Evolutionary conservation across 2,329 filamentous ascomycete species (phyloP), one percentile per base, ranked within the genome.

Genomic region (Colletotrichum tamarilloi): DNA sequence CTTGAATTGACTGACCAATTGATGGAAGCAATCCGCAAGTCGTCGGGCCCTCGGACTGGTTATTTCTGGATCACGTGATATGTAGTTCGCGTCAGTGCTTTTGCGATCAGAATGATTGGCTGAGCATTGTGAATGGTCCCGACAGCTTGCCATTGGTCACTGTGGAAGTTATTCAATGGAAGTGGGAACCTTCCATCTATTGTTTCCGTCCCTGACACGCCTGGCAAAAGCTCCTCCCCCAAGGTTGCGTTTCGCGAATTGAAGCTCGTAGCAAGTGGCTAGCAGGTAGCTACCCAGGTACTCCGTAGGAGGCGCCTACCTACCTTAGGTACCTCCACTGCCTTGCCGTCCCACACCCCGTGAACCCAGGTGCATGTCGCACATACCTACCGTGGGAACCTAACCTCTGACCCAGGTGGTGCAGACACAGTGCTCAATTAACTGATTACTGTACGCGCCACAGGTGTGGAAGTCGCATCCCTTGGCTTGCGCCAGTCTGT

Each of bases 381-480:
- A 4, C 12, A 19, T 57, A 19, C 55, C 26, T 14, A n/a, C 22
- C 38, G 38, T 42, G 38, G 38, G 16, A 42, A 49, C 19, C 42
- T 49, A 19, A 49, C 42, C 42, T 49, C n/a, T 7, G 19, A 49
- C 42, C 42, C 42, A 9, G 30, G 30, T 19, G 19, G 6, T 38
- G 7, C 30, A n/a, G 32, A 30, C 12, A 5, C 9, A 26, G 22
- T 16, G 8, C 35, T 12, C 24, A 67, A n/a, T 5, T 5, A n/a
- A 3, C n/a, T 1, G 16, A 14, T 35, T 35, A 62, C 65, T 67
- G 65, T 67, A 67, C 65, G 56, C 22, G 65, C 42, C 42, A 62
- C 24, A 49, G 59, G 32, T 46, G 24, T 68, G 46, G 57, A 64
- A 66, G 67, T 49, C 46, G 28, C 64, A 68, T 72, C 68, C 68